A percentile compares a stretch with the other conserved stretches of the same genome.
These are phyloP conservation scores for Coemansia sp. DNA, from an alignment of 192 early-diverging fungal genomes.

Conservation along the genomic window DNA sequence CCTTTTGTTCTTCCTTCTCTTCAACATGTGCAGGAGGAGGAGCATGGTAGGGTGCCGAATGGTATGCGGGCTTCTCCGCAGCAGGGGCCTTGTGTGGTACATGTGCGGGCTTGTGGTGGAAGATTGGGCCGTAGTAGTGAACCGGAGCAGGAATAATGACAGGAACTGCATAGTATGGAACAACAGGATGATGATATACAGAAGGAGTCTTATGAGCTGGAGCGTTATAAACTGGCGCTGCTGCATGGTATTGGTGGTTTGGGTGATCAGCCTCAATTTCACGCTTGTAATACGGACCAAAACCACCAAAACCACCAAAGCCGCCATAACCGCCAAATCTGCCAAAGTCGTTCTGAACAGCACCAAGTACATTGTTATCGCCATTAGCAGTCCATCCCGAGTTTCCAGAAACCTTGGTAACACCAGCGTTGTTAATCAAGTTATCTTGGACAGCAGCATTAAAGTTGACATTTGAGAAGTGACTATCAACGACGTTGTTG, in stretches of 20 bases:
- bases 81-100: constrained; percentile 11
- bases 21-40: constrained; percentile 3
- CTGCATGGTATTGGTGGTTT: constrained; percentile 9
- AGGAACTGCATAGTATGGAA: constrained; percentile 8
- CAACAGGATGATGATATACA: constrained; percentile 15
- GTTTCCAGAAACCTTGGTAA: constrained; percentile 20
- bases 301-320: constrained; percentile 5
- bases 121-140: constrained; percentile 13
- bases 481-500: constrained; percentile 20
- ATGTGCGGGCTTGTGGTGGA: constrained; percentile 4
- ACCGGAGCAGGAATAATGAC: constrained; percentile 18
- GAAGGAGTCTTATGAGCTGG: constrained; percentile 1
- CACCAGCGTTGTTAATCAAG: constrained; percentile 26
- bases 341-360: constrained; percentile 24
- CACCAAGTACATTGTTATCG: constrained; percentile 17
- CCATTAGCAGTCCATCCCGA: constrained; percentile 40
- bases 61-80: constrained; percentile 19
- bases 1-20: constrained; percentile 8
- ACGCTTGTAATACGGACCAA: constrained; percentile 4
- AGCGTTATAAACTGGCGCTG: constrained; percentile 2
- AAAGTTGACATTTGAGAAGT: constrained; percentile 24
- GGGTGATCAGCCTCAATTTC: constrained; percentile 15
- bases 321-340: no score
- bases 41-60: constrained; percentile 1
- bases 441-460: constrained; percentile 26